A percentile compares a stretch with the other conserved stretches of the same genome.
Evolutionary conservation across 2,329 filamentous ascomycete genomes (phyloP).

Genomic region (Pseudogymnoascus verrucosus): DNA sequence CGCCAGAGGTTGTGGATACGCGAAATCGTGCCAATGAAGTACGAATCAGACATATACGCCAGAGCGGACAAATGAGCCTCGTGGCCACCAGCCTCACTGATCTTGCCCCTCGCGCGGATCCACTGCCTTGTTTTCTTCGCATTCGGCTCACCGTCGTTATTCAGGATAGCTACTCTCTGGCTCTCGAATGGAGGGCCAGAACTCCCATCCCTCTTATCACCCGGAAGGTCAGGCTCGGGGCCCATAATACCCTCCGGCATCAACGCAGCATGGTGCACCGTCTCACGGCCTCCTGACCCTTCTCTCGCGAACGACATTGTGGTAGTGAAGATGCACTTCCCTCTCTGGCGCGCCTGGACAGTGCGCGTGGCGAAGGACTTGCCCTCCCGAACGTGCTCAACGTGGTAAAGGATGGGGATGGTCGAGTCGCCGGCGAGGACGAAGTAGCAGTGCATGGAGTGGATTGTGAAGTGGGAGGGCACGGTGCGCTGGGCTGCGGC

Average conservation of each 20-base stretch:
- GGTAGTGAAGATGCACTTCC: slow-evolving; percentile 87
- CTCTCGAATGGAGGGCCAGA: slow-evolving; percentile 47
- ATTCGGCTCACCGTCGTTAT: slow-evolving; percentile 47
- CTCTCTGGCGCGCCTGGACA: slow-evolving; percentile 87
- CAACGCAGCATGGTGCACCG: slow-evolving; percentile 57
- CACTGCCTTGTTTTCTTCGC: slow-evolving; percentile 64
- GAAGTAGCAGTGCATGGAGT: slow-evolving; percentile 99
- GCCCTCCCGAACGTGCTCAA: slow-evolving; percentile 87
- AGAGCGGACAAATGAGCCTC: slow-evolving; percentile 79
- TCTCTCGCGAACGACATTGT: slow-evolving; percentile 81
- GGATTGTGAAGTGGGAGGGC: slow-evolving; percentile 68
- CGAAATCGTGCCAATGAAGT: slow-evolving; percentile 84
- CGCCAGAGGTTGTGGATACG: slow-evolving; percentile 75
- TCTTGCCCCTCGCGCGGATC: slow-evolving; percentile 66
- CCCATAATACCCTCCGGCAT: slow-evolving; percentile 42
- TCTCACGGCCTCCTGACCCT: slow-evolving; percentile 42
- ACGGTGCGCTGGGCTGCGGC: slow-evolving; percentile 85
- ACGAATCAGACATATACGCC: slow-evolving; percentile 87
- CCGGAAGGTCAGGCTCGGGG: slow-evolving; percentile 27
- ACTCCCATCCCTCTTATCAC: slow-evolving; percentile 16
- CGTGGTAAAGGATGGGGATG: slow-evolving; percentile 87
- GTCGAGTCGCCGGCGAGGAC: slow-evolving; percentile 79
- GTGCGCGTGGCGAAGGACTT: slow-evolving; percentile 85
- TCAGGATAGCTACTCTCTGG: slow-evolving; percentile 47
- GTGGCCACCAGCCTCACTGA: slow-evolving; percentile 64